Percentiles rank a stretch among this genome's conserved stretches.
These are phyloP conservation scores for Alternaria ventricosa DNA, from an alignment of 2,329 filamentous ascomycete species.

Conservation along the genomic window DNA sequence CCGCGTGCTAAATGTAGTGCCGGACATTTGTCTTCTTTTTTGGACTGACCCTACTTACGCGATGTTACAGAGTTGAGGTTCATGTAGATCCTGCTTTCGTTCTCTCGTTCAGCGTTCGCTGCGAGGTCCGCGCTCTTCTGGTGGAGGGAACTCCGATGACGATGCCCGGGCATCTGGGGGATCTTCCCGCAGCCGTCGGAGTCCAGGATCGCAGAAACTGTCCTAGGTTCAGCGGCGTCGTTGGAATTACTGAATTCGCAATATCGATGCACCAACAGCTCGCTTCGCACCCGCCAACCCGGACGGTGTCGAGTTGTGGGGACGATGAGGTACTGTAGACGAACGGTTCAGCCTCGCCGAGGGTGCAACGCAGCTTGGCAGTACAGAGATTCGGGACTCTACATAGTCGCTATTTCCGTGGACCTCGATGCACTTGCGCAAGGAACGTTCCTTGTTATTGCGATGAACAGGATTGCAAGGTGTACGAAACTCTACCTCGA, in stretches of 20 bases:
- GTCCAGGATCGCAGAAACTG: neutral
- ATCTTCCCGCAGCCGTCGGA: neutral
- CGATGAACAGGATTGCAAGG: neutral
- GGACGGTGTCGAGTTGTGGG: neutral
- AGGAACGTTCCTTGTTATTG: neutral
- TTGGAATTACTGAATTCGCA: neutral
- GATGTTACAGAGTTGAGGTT: neutral
- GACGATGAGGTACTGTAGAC: neutral
- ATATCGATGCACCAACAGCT: neutral
- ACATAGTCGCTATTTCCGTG: neutral
- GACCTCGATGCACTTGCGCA: neutral
- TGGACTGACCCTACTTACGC: neutral
- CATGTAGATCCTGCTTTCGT: neutral
- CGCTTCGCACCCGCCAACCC: neutral
- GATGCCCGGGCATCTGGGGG: neutral
- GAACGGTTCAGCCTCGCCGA: neutral
- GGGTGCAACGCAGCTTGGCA: neutral
- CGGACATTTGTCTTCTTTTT: neutral
- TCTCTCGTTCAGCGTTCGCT: neutral
- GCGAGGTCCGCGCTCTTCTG: neutral
- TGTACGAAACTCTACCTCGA: neutral
- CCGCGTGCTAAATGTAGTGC: neutral
- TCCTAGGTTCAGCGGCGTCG: neutral
- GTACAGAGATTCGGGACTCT: neutral
- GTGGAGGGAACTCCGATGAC: neutral